These are phyloP conservation scores for Neurospora intermedia DNA, from an alignment of 495 filamentous ascomycete genomes.

Conservation along the genomic window DNA sequence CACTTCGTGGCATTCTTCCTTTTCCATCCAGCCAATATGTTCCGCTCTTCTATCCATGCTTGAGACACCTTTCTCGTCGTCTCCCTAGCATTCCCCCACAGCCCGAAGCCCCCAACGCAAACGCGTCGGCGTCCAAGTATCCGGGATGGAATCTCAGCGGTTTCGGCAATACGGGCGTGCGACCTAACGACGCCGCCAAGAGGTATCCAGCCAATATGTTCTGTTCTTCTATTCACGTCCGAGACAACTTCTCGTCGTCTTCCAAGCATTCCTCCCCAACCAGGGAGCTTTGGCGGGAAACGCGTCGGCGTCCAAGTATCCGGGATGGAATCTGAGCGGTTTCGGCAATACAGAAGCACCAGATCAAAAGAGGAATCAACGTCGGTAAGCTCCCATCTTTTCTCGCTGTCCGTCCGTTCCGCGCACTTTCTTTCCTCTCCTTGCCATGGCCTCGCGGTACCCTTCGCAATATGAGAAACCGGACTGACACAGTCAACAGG, in stretches of 20 bases:
- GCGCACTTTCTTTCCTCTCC: neutral
- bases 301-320: constrained; percentile 10
- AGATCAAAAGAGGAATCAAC: too few relatives aligned
- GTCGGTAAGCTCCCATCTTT: constrained; percentile 1
- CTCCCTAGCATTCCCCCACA: constrained; percentile 21
- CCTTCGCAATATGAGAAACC: neutral
- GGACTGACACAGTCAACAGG: neutral
- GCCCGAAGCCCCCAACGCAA: constrained; percentile 3
- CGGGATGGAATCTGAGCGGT: constrained; percentile 26
- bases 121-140: constrained; percentile 11
- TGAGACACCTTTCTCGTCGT: neutral
- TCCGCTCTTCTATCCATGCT: neutral
- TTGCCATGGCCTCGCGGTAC: neutral
- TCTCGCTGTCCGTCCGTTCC: neutral
- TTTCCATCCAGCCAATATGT: neutral
- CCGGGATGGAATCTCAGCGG: constrained; percentile 26
- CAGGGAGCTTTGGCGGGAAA: constrained; percentile 3
- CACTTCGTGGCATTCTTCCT: neutral
- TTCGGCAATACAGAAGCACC: too few relatives aligned
- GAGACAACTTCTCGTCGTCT: constrained; percentile 1
- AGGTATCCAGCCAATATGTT: neutral
- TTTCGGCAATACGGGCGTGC: constrained; percentile 24
- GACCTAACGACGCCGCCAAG: constrained; percentile 7
- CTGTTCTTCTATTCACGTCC: neutral
- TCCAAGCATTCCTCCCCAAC: constrained; percentile 19